A percentile compares a stretch with the other conserved stretches of the same genome.
Evolutionary conservation across 2,329 filamentous ascomycete genomes (phyloP).

Genomic region (Aureobasidium zeae): DNA sequence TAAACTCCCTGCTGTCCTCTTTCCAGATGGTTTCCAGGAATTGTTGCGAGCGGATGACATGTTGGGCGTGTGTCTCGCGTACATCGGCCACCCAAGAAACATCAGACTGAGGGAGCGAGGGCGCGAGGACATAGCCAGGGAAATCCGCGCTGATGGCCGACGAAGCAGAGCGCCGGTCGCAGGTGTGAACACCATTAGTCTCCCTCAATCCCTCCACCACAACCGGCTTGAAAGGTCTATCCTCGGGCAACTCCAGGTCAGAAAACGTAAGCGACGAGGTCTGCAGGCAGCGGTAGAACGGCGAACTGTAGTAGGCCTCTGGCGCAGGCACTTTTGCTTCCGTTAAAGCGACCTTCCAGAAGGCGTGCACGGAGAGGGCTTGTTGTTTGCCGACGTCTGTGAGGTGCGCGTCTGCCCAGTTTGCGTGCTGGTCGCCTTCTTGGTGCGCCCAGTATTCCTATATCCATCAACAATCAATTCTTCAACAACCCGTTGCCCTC

Average conservation of each 20-base stretch:
- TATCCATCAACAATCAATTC: neutral
- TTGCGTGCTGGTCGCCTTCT: constrained; percentile 48
- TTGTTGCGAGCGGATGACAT: constrained; percentile 26
- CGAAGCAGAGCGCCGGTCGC: constrained; percentile 51
- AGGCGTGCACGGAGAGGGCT: constrained; percentile 46
- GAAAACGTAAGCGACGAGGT: constrained; percentile 54
- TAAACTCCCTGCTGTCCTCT: constrained; percentile 37
- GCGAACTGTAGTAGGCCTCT: constrained; percentile 54
- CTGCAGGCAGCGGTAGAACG: constrained; percentile 50
- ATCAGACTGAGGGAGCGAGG: constrained; percentile 52
- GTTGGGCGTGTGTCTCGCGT: constrained; percentile 43
- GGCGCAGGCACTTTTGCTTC: constrained; percentile 48
- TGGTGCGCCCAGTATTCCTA: constrained; percentile 48
- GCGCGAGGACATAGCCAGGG: constrained; percentile 49
- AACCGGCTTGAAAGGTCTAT: constrained; percentile 46
- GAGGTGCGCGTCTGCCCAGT: constrained; percentile 53
- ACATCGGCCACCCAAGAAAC: constrained; percentile 36
- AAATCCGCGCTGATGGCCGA: constrained; percentile 45
- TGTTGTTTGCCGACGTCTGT: constrained; percentile 47
- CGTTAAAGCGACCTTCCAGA: constrained; percentile 47
- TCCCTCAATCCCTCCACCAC: constrained; percentile 58
- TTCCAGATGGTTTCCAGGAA: constrained; percentile 47
- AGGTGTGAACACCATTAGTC: constrained; percentile 58
- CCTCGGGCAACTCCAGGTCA: constrained; percentile 43
- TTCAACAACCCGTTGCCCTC: neutral